Conservation (phyloP, 2,329 filamentous ascomycete species). For the Clarireedia homoeocarpa region DNA sequence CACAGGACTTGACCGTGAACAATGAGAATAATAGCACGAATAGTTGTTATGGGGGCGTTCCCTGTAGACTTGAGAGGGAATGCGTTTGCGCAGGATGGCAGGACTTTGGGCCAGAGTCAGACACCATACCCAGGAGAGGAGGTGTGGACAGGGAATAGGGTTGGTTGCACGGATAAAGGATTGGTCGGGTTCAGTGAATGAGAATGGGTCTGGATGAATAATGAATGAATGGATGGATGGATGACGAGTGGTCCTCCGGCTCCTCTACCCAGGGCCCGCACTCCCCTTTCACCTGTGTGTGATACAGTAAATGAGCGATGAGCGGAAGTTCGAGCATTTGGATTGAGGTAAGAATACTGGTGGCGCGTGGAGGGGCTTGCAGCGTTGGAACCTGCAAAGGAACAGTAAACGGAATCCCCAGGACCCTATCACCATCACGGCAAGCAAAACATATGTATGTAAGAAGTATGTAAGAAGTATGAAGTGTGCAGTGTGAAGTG, state of each 20-base stretch:
- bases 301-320: neutral
- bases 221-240: neutral
- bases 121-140: neutral
- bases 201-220: neutral
- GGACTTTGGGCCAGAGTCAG: neutral
- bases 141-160: neutral
- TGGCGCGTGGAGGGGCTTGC: neutral
- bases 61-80: no score
- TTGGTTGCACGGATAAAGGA: slow-evolving; percentile 2
- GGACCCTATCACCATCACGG: no score
- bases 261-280: no score
- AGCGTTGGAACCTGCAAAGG: neutral
- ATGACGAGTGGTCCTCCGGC: neutral
- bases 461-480: neutral
- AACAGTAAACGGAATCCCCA: neutral
- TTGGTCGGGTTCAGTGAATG: neutral
- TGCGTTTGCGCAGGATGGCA: slow-evolving; percentile 2
- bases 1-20: no score
- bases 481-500: no score
- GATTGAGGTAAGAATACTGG: neutral
- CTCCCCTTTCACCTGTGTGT: neutral
- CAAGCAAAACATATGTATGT: neutral
- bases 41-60: no score
- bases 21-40: no score
- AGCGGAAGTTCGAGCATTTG: neutral